Conservation (phyloP, 2,329 filamentous ascomycete genomes). For the Hortaea sp. region DNA sequence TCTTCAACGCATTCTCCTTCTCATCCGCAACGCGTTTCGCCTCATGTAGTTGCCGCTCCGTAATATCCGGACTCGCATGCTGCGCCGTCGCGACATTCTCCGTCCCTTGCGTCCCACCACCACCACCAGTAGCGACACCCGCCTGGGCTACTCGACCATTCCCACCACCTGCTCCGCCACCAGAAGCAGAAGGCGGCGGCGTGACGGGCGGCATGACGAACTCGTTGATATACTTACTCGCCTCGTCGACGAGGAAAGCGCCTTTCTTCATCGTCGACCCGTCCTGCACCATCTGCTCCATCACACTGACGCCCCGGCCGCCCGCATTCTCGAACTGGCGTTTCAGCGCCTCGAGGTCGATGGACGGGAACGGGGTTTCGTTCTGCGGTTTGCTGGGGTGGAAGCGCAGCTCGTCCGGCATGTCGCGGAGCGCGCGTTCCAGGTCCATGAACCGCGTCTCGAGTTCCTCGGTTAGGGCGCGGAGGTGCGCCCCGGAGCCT, state of each 20-base stretch:
- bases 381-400: conserved; percentile 21
- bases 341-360: conserved; percentile 23
- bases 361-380: conserved; percentile 19
- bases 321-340: conserved; percentile 18
- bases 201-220: conserved; percentile 28
- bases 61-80: conserved; percentile 15
- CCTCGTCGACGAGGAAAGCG: conserved; percentile 28
- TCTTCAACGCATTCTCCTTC: conserved; percentile 22
- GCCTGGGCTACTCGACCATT: conserved; percentile 2
- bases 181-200: conserved; percentile 15
- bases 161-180: conserved; percentile 3
- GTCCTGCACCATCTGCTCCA: conserved; percentile 31
- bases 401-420: conserved; percentile 21
- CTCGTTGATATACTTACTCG: conserved; percentile 27
- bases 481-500: conserved; percentile 66
- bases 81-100: background rate
- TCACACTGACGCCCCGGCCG: conserved; percentile 24
- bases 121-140: background rate
- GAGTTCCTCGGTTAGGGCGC: conserved; percentile 57
- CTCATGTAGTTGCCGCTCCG: conserved; percentile 22
- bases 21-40: conserved; percentile 25
- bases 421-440: conserved; percentile 46
- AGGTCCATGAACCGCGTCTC: conserved; percentile 61
- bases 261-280: conserved; percentile 25
- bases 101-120: background rate